Conservation (phyloP, 176 grass and related monocot species). For the Rhipidocladum racemiflorum region DNA sequence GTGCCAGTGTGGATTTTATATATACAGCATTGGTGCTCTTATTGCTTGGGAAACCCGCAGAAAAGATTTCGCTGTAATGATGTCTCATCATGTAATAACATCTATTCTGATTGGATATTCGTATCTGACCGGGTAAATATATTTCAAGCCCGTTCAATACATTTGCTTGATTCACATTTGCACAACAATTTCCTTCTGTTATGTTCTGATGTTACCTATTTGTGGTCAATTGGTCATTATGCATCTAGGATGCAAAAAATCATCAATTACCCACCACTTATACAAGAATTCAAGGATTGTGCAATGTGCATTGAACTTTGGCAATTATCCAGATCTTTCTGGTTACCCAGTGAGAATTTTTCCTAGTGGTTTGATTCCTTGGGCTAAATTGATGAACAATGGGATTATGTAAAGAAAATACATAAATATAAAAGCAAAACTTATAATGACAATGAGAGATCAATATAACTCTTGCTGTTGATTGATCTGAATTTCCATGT, state of each 20-base stretch:
- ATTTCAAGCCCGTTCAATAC: slow-evolving; percentile 2
- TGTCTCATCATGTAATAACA: slow-evolving; percentile 98
- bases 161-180: slow-evolving; percentile 28
- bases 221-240: slow-evolving; percentile 1
- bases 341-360: slow-evolving; percentile 12
- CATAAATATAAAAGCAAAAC: not conserved
- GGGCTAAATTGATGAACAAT: not conserved
- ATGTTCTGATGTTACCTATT: slow-evolving; percentile 18
- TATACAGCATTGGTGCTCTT: slow-evolving; percentile 94
- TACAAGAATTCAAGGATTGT: not conserved
- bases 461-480: not conserved
- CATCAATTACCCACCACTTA: slow-evolving; percentile 10
- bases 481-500: slow-evolving; percentile 6
- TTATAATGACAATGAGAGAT: not conserved
- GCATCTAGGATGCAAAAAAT: slow-evolving; percentile 2
- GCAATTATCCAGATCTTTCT: slow-evolving; percentile 8
- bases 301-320: not conserved
- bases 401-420: not conserved
- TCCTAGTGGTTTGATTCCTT: slow-evolving; percentile 18
- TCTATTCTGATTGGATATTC: slow-evolving; percentile 85
- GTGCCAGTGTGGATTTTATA: slow-evolving; percentile 97
- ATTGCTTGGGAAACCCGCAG: slow-evolving; percentile 98
- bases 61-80: slow-evolving; percentile 98
- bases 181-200: not conserved
- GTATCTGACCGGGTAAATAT: slow-evolving; percentile 75